Evolutionary conservation across 148 eudicot species (phyloP).

Genomic region (Silene conica): DNA sequence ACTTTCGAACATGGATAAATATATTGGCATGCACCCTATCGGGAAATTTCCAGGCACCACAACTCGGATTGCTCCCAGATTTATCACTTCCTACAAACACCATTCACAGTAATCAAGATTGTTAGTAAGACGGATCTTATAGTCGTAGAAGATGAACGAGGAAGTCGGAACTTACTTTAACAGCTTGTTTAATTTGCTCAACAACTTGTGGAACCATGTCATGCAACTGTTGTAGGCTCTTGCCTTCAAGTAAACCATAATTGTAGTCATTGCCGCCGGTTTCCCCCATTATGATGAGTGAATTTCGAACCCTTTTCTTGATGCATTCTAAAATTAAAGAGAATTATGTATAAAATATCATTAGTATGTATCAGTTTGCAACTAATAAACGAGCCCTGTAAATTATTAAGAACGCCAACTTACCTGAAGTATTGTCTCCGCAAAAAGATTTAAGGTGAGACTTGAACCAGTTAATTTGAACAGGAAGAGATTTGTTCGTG

Average conservation of each 20-base stretch:
- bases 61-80: constrained; percentile 19
- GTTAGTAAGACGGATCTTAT: background rate
- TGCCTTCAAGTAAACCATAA: constrained; percentile 22
- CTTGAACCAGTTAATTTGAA: constrained; percentile 24
- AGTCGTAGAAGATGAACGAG: too few relatives aligned
- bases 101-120: background rate
- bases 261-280: constrained; percentile 41
- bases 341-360: too few relatives aligned
- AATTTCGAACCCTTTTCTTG: background rate
- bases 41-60: constrained; percentile 29
- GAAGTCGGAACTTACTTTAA: constrained; percentile 6
- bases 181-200: constrained; percentile 15
- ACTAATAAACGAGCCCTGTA: too few relatives aligned
- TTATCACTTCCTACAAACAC: constrained; percentile 23
- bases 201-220: constrained; percentile 19
- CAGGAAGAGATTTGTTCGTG: constrained; percentile 17
- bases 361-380: too few relatives aligned
- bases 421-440: constrained; percentile 5
- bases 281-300: constrained; percentile 34
- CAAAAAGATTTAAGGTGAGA: constrained; percentile 16
- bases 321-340: background rate
- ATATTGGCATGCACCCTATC: constrained; percentile 20
- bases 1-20: constrained; percentile 4
- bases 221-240: background rate
- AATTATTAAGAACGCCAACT: too few relatives aligned